phyloP scores from a whole-genome alignment of 495 filamentous ascomycete species.

The Penicillium soppii region DNA sequence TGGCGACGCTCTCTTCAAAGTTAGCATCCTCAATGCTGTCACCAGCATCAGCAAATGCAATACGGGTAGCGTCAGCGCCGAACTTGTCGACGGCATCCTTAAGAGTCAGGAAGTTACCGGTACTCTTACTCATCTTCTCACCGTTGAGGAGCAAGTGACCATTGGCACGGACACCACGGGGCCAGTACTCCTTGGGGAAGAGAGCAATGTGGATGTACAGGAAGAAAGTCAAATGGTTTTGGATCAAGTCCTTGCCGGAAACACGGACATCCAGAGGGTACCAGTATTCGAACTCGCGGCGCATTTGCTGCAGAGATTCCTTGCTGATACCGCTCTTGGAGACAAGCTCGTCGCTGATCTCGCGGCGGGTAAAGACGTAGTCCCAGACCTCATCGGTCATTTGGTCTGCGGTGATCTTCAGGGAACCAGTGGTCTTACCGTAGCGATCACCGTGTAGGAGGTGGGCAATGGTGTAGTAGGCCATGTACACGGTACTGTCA shows the following conservation, averaged over 20 bases:
- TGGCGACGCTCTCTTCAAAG: conserved; percentile 92
- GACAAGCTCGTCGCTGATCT: conserved; percentile 62
- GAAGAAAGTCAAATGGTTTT: conserved; percentile 93
- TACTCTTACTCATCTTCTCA: conserved; percentile 95
- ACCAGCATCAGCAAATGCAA: conserved; percentile 91
- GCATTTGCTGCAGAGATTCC: conserved; percentile 70
- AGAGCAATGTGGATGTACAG: conserved; percentile 93
- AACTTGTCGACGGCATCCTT: conserved; percentile 86
- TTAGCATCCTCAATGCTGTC: conserved; percentile 96
- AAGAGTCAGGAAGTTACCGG: conserved; percentile 93
- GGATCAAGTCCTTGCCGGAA: conserved; percentile 84
- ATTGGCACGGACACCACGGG: conserved; percentile 77
- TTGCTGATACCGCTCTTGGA: conserved; percentile 66
- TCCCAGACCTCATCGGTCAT: conserved; percentile 98
- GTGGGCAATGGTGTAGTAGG: conserved; percentile 94
- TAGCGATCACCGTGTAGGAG: conserved; percentile 80
- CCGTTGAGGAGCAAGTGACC: conserved; percentile 93
- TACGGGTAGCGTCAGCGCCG: conserved; percentile 87
- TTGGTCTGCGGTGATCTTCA: conserved; percentile 72
- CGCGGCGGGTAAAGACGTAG: conserved; percentile 74
- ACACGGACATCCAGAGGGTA: conserved; percentile 87
- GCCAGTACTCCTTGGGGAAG: conserved; percentile 86
- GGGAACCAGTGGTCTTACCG: conserved; percentile 65
- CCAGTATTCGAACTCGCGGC: conserved; percentile 93
- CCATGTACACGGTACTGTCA: conserved; percentile 93